Conservation (phyloP, 2,329 filamentous ascomycete genomes). For the Aspergillus quadricinctus region DNA sequence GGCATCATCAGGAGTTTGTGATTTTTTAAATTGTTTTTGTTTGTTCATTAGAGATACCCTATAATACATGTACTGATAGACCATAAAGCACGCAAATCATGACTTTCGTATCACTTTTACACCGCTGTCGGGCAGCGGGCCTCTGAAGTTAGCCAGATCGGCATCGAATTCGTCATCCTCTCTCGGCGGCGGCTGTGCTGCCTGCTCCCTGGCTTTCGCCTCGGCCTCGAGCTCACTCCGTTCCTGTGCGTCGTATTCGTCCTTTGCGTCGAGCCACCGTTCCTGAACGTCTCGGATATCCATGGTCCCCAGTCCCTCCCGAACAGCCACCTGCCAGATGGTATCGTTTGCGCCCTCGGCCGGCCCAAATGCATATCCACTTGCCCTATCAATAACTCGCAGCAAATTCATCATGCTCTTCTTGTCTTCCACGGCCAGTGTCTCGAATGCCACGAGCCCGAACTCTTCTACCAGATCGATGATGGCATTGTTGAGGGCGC, state of each 20-base stretch:
- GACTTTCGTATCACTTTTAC: constrained; percentile 66
- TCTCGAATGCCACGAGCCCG: constrained; percentile 85
- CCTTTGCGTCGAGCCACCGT: constrained; percentile 87
- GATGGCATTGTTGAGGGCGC: constrained; percentile 79
- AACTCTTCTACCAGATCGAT: constrained; percentile 85
- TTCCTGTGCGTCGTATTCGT: constrained; percentile 80
- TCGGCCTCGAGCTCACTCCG: constrained; percentile 70
- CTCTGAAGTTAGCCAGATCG: constrained; percentile 24
- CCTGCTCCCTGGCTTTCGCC: constrained; percentile 49
- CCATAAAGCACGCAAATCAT: constrained; percentile 33
- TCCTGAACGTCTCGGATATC: constrained; percentile 90
- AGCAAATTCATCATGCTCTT: constrained; percentile 92
- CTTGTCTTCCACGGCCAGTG: constrained; percentile 92
- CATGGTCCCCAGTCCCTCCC: constrained; percentile 63
- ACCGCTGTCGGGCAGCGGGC: constrained; percentile 55
- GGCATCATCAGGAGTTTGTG: not conserved
- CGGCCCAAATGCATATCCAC: constrained; percentile 87
- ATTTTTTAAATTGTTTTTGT: constrained; percentile 11
- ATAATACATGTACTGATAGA: constrained; percentile 22
- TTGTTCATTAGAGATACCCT: constrained; percentile 23
- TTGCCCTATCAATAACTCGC: constrained; percentile 82
- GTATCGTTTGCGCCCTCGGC: constrained; percentile 91
- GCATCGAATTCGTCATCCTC: constrained; percentile 17
- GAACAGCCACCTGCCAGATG: constrained; percentile 95
- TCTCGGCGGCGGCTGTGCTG: constrained; percentile 22